Evolutionary conservation across 2,329 filamentous ascomycete species (phyloP).

Genomic region (Penicillium sp.): DNA sequence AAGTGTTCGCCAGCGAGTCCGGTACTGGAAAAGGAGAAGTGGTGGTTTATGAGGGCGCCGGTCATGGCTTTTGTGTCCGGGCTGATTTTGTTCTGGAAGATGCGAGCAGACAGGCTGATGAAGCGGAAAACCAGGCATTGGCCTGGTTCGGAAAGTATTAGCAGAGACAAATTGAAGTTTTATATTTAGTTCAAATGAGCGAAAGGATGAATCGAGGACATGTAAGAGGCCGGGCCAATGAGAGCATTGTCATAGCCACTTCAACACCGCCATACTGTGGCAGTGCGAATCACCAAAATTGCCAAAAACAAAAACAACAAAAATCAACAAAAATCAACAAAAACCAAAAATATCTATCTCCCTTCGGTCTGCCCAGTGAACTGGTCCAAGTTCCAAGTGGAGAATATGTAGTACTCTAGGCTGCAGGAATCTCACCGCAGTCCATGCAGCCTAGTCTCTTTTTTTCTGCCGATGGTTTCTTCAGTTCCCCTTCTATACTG

Average conservation of each 20-base stretch:
- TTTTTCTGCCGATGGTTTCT: not conserved
- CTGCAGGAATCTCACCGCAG: slow-evolving; percentile 10
- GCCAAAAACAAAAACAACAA: not conserved
- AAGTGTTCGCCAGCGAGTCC: not conserved
- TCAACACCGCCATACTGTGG: not conserved
- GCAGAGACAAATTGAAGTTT: not conserved
- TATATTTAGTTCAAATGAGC: not conserved
- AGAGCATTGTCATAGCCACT: not conserved
- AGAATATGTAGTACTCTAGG: not conserved
- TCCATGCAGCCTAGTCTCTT: not conserved
- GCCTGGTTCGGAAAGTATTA: slow-evolving; percentile 9
- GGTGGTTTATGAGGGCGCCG: slow-evolving; percentile 20
- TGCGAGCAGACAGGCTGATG: slow-evolving; percentile 17
- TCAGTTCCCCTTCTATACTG: not conserved
- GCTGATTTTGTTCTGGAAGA: slow-evolving; percentile 19
- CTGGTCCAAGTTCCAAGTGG: slow-evolving; percentile 1
- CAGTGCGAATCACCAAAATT: not conserved
- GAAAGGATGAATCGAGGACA: not conserved
- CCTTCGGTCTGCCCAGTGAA: not conserved
- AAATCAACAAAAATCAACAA: not conserved
- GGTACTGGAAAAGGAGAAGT: slow-evolving; percentile 37
- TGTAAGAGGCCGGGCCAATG: not conserved
- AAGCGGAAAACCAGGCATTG: slow-evolving; percentile 24
- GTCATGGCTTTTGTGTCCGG: slow-evolving; percentile 25
- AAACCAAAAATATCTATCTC: not conserved